Percentiles rank a stretch among this genome's conserved stretches.
These are phyloP conservation scores for Camellia oleifera DNA, from an alignment of 179 eudicot genomes.

Conservation along the genomic window DNA sequence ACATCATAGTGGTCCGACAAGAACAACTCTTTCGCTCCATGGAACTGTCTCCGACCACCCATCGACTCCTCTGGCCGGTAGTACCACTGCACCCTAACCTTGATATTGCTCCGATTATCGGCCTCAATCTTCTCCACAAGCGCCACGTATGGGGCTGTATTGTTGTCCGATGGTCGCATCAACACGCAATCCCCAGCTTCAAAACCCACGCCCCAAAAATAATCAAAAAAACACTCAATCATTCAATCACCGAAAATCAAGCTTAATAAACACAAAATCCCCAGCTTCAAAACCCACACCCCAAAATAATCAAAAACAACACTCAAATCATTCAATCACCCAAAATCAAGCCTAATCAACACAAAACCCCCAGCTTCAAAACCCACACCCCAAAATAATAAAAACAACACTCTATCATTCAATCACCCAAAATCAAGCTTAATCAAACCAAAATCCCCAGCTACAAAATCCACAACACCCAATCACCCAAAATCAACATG, in stretches of 20 bases:
- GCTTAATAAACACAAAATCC: background rate
- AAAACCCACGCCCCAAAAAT: slow-evolving; percentile 5
- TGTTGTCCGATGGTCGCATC: slow-evolving; percentile 35
- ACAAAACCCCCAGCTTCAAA: background rate
- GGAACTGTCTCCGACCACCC: slow-evolving; percentile 46
- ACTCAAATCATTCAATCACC: background rate
- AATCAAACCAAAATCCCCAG: background rate
- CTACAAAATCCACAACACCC: background rate
- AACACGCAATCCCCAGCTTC: slow-evolving; percentile 34
- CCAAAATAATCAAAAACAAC: background rate
- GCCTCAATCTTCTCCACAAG: slow-evolving; percentile 37
- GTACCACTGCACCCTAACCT: slow-evolving; percentile 33
- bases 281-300: background rate
- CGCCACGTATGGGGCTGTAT: slow-evolving; percentile 36
- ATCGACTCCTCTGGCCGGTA: slow-evolving; percentile 44
- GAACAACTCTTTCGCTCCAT: slow-evolving; percentile 41
- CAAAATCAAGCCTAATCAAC: too few species aligned
- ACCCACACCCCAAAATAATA: background rate
- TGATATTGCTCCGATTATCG: slow-evolving; percentile 24
- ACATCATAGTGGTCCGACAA: slow-evolving; percentile 36
- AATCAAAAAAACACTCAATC: slow-evolving; percentile 2
- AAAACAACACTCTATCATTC: background rate
- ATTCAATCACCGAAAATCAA: too few species aligned
- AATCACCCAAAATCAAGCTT: background rate
- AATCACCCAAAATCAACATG: background rate